Evolutionary conservation across 179 eudicot genomes (phyloP).

Genomic region (Corrigiola litoralis): DNA sequence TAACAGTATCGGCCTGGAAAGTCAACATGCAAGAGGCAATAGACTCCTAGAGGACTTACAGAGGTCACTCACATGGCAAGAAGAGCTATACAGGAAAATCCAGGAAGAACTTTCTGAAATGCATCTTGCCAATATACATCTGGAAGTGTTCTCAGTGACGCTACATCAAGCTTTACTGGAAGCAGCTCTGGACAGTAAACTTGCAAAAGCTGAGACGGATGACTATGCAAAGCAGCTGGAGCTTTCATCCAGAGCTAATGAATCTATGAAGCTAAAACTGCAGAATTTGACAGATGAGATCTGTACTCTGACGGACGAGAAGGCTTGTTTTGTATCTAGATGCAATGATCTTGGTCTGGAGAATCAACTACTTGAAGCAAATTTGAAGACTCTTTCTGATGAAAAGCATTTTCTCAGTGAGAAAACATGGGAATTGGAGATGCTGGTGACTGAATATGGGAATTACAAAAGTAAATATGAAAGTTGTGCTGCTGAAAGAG

Average conservation of each 20-base stretch:
- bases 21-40: slow-evolving; percentile 43
- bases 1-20: slow-evolving; percentile 29
- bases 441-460: slow-evolving; percentile 34
- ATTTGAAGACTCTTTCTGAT: slow-evolving; percentile 39
- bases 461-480: slow-evolving; percentile 48
- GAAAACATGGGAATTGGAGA: slow-evolving; percentile 54
- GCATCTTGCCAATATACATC: slow-evolving; percentile 45
- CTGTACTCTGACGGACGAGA: slow-evolving; percentile 38
- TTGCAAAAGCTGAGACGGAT: slow-evolving; percentile 34
- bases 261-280: slow-evolving; percentile 46
- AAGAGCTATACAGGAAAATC: slow-evolving; percentile 63
- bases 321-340: slow-evolving; percentile 30
- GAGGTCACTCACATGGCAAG: slow-evolving; percentile 55
- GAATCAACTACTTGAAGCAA: slow-evolving; percentile 53
- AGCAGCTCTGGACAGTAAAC: slow-evolving; percentile 34
- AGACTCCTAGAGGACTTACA: slow-evolving; percentile 60
- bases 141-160: slow-evolving; percentile 64
- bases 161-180: slow-evolving; percentile 56
- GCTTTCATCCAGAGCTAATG: slow-evolving; percentile 42
- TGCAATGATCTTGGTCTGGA: slow-evolving; percentile 46
- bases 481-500: slow-evolving; percentile 52
- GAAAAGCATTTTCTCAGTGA: slow-evolving; percentile 46
- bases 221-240: slow-evolving; percentile 53
- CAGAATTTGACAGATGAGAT: slow-evolving; percentile 49
- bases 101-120: slow-evolving; percentile 71